These are phyloP conservation scores for Vigna angularis DNA, from an alignment of 306 rosid genomes.

Conservation along the genomic window DNA sequence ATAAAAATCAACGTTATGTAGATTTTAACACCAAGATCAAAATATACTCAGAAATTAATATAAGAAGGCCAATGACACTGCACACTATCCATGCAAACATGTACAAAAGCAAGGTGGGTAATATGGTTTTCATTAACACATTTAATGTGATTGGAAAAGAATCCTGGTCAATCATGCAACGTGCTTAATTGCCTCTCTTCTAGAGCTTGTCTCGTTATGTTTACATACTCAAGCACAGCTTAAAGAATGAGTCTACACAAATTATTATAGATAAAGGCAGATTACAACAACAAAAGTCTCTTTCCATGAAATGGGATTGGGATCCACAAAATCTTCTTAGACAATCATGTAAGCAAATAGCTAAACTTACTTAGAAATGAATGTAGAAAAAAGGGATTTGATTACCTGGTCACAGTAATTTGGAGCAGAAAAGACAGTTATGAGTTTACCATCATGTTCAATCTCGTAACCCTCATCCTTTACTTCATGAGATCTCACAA, in stretches of 20 bases:
- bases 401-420: slow-evolving; percentile 99
- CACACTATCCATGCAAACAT: slow-evolving; percentile 14
- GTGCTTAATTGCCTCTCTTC: slow-evolving; percentile 4
- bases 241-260: slow-evolving; percentile 15
- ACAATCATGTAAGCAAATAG: slow-evolving; percentile 14
- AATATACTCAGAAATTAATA: slow-evolving; percentile 11
- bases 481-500: slow-evolving; percentile 99
- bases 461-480: slow-evolving; percentile 99
- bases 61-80: neutral
- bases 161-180: slow-evolving; percentile 12
- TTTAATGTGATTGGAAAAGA: slow-evolving; percentile 7
- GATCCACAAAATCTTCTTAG: neutral
- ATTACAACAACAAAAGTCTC: slow-evolving; percentile 4
- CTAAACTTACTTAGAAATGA: neutral
- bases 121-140: neutral
- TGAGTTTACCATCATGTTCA: slow-evolving; percentile 97
- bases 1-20: slow-evolving; percentile 9
- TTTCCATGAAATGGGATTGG: neutral
- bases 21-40: neutral
- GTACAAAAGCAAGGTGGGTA: neutral
- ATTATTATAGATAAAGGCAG: neutral
- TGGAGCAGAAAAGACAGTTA: slow-evolving; percentile 99
- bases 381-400: slow-evolving; percentile 20
- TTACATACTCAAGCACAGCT: neutral
- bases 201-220: neutral